Evolutionary conservation across 164 flowering plant species (phyloP), one percentile per base, ranked within the genome.

Genomic region (Platanus orientalis): DNA sequence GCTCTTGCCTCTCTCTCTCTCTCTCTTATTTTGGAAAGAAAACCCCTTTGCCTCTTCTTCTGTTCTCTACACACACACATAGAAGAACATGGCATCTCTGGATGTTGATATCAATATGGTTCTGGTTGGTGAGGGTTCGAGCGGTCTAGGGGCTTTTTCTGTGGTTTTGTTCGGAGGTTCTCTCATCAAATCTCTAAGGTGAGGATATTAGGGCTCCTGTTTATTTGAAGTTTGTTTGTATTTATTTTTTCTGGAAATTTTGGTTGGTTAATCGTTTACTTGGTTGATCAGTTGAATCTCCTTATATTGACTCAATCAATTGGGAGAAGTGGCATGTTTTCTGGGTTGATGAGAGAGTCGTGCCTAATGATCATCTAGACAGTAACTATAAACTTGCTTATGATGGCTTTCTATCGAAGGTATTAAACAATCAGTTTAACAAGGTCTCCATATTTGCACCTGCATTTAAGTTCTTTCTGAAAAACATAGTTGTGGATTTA

Each of bases 291-390:
- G 48, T 72, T 54, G 91, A 85, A 65, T 47, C 84, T 2, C 96
- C 96, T 7, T 87, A 74, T 57, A 20, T 73, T 21, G 84, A 76
- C 52, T 68, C 81, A 1, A 63, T 87, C 30, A 87, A 84, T 0
- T 89, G 96, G 96, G 75, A 78, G 7, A 87, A 76, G 66, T 89
- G 96, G 96, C 85, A 81, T 67, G 81, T 89, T 6, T 84, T 87
- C 57, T 89, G 96, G 96, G 84, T 87, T 58, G 96, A 89, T 73
- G 96, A 89, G 79, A 79, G 91, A 63, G 91, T 87, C 25, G 92
- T 87, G 23, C 85, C 88, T 0, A 83, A 80, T 69, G 81, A 77
- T 79, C 86, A 85, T 55, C 72, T 21, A 1, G 93, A 89, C 28
- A 87, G 96, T 58, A 89, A 89, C 75, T 89, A 89, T 34, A 82